phyloP scores from a whole-genome alignment of 768 basidiomycete genomes.

The Trametes punicea region DNA sequence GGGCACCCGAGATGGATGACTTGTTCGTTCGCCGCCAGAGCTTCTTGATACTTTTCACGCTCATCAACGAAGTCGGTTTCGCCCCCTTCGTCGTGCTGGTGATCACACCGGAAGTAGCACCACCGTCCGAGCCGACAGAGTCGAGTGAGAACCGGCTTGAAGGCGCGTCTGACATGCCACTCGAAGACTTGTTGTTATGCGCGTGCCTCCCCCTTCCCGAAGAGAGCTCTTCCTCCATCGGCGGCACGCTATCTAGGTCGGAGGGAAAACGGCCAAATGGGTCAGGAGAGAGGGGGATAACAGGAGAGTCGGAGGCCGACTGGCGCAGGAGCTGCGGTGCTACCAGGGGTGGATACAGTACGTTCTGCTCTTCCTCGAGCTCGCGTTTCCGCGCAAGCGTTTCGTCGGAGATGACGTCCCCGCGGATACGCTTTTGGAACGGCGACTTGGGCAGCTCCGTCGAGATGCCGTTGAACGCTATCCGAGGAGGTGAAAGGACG shows the following conservation, averaged over 20 bases:
- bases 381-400: slow-evolving; percentile 41
- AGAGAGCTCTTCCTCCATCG: slow-evolving; percentile 16
- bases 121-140: slow-evolving; percentile 44
- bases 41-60: slow-evolving; percentile 69
- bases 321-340: slow-evolving; percentile 27
- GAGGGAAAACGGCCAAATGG: slow-evolving; percentile 77
- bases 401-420: slow-evolving; percentile 42
- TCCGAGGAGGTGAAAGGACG: slow-evolving; percentile 53
- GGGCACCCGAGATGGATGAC: slow-evolving; percentile 20
- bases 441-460: slow-evolving; percentile 52
- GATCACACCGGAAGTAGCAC: neutral
- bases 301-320: slow-evolving; percentile 41
- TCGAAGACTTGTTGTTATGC: slow-evolving; percentile 10
- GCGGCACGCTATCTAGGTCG: slow-evolving; percentile 6
- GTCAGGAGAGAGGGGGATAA: slow-evolving; percentile 84
- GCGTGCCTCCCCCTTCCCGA: slow-evolving; percentile 1
- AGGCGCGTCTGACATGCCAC: slow-evolving; percentile 22
- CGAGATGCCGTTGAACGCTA: slow-evolving; percentile 68
- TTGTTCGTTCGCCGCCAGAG: slow-evolving; percentile 75
- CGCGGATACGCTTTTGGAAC: slow-evolving; percentile 27
- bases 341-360: slow-evolving; percentile 42
- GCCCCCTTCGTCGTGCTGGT: slow-evolving; percentile 25
- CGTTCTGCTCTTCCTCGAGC: slow-evolving; percentile 46
- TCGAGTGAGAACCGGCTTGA: slow-evolving; percentile 70
- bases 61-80: slow-evolving; percentile 50